Evolutionary conservation across 2,329 filamentous ascomycete species (phyloP), one percentile per base, ranked within the genome.

Genomic region (Colletotrichum lentis): DNA sequence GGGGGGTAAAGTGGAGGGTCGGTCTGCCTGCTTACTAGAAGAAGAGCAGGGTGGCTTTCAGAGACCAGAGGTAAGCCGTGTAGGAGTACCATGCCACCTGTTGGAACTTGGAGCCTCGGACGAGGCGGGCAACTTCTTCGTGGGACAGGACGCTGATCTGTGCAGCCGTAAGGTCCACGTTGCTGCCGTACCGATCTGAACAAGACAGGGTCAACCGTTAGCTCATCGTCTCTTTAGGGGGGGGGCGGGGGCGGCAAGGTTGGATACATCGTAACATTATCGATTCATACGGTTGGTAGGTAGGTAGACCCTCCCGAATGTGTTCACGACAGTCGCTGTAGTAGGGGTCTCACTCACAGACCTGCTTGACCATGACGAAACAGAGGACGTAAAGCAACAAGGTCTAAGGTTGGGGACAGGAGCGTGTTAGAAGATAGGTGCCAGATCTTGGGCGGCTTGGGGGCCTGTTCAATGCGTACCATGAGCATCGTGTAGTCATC

Each of bases 61-160:
- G 69, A 4, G 67, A 76, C 78, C 78, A 81, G 8, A 80, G 74
- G 0, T 80, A 74, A 0, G 75, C 73, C 0, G 78, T 77, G 47
- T 81, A 81, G 7, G 74, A 73, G 35, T 80, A 82, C 80, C 80
- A 81, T 0, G 79, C 80, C 0, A 75, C 64, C 12, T 81, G 71
- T 55, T 82, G 72, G 6, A 79, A 71, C 22, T 79, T 79, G 0
- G 77, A 80, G 1, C 80, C 80, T n/a, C 72, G 62, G 0, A 62
- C 66, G 18, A 78, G 73, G 2, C 76, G 72, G 1, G 64, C 49
- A 4, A 79, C 71, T 7, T 81, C 76, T 0, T 62, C 52, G 0
- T 72, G 41, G 5, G 73, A 76, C 5, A 80, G 63, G 1, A 55
- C 24, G 8, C 39, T 39, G 2, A 67, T 62, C n/a, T 67, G 64